These are phyloP conservation scores for Talaromyces sp. DNA, from an alignment of 2,329 filamentous ascomycete species.

Conservation along the genomic window DNA sequence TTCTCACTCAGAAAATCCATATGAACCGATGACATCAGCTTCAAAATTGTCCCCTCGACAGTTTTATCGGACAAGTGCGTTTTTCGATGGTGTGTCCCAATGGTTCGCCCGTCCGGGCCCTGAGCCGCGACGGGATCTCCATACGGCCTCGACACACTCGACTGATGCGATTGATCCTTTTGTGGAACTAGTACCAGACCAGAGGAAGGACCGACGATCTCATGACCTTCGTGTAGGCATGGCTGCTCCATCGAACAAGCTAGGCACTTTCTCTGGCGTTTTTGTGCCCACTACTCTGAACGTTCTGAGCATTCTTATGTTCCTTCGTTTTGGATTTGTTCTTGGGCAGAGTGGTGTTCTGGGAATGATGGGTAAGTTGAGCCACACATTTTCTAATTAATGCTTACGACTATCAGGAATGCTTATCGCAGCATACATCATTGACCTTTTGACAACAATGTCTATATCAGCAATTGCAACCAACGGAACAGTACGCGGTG, in stretches of 20 bases:
- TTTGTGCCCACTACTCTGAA: slow-evolving; percentile 88
- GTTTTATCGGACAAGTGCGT: slow-evolving; percentile 23
- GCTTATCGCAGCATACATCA: slow-evolving; percentile 70
- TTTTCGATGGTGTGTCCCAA: slow-evolving; percentile 24
- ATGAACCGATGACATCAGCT: slow-evolving; percentile 25
- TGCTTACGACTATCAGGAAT: slow-evolving; percentile 51
- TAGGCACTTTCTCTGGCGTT: slow-evolving; percentile 73
- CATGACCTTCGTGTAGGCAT: slow-evolving; percentile 26
- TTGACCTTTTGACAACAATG: slow-evolving; percentile 79
- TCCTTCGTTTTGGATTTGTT: slow-evolving; percentile 81
- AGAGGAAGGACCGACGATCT: slow-evolving; percentile 30
- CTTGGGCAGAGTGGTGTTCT: slow-evolving; percentile 74
- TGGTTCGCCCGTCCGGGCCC: slow-evolving; percentile 25
- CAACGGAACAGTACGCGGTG: slow-evolving; percentile 83
- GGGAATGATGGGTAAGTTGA: slow-evolving; percentile 66
- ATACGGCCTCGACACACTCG: slow-evolving; percentile 13
- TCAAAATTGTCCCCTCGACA: slow-evolving; percentile 19
- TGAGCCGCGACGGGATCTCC: slow-evolving; percentile 14
- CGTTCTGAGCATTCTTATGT: slow-evolving; percentile 88
- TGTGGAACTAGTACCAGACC: slow-evolving; percentile 18
- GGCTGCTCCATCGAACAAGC: slow-evolving; percentile 52
- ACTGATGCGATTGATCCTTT: slow-evolving; percentile 4
- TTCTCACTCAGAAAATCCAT: slow-evolving; percentile 24
- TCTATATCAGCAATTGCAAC: slow-evolving; percentile 86
- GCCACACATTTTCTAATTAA: not conserved